These are phyloP conservation scores for Pyrenochaeta sp. DNA, from an alignment of 2,329 filamentous ascomycete species.

Conservation along the genomic window DNA sequence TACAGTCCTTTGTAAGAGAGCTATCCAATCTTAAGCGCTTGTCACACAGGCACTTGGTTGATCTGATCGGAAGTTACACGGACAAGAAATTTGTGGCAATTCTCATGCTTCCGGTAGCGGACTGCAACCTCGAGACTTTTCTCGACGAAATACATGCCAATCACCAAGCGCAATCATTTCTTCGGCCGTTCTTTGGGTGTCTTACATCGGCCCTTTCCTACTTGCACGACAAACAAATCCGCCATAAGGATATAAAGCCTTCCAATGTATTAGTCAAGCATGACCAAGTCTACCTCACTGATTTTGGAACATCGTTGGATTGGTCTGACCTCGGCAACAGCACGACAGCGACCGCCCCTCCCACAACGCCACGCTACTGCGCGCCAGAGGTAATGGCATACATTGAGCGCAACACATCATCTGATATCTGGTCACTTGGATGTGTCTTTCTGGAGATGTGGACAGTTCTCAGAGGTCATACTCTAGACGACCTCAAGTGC, in stretches of 20 bases:
- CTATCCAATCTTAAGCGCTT: conserved; percentile 19
- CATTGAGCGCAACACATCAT: conserved; percentile 17
- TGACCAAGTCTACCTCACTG: conserved; percentile 23
- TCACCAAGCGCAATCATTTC: conserved; percentile 15
- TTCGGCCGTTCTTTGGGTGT: conserved; percentile 23
- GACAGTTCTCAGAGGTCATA: conserved; percentile 14
- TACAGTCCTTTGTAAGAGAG: conserved; percentile 22
- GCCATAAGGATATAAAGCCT: conserved; percentile 31
- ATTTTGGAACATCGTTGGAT: conserved; percentile 25
- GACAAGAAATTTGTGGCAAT: conserved; percentile 40
- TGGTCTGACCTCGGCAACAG: conserved; percentile 19
- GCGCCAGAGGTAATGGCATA: conserved; percentile 29
- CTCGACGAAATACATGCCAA: conserved; percentile 9
- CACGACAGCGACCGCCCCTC: conserved; percentile 16
- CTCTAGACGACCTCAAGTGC: too few relatives aligned
- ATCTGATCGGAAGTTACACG: conserved; percentile 41
- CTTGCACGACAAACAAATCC: conserved; percentile 20
- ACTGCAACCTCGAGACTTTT: conserved; percentile 23
- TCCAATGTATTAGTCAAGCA: conserved; percentile 22
- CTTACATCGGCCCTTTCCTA: conserved; percentile 13
- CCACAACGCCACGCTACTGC: conserved; percentile 25
- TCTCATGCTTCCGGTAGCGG: conserved; percentile 38
- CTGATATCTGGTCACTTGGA: conserved; percentile 34
- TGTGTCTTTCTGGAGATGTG: conserved; percentile 31
- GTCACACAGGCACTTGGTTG: conserved; percentile 26